Percentiles rank a stretch among this genome's conserved stretches.
phyloP scores from a whole-genome alignment of 768 basidiomycete species.

The Candolleomyces aberdarensis region DNA sequence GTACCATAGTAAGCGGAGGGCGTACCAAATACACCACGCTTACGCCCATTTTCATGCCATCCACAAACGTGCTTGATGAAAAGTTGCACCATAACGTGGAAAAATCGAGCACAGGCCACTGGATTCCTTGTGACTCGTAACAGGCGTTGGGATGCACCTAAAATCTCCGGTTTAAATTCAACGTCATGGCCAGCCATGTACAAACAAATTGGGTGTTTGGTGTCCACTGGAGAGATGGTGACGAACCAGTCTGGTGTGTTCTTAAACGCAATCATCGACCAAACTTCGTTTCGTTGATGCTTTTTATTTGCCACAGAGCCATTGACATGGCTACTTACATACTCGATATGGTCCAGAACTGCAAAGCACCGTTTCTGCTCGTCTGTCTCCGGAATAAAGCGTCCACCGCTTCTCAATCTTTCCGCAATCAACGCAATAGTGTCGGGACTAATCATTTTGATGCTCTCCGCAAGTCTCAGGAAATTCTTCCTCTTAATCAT shows the following conservation, averaged over 20 bases:
- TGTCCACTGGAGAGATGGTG: not conserved
- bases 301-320: not conserved
- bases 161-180: not conserved
- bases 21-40: not conserved
- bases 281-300: slow-evolving; percentile 1
- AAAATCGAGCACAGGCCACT: not conserved
- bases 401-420: not conserved
- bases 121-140: too few species aligned
- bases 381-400: not conserved
- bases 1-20: slow-evolving; percentile 24
- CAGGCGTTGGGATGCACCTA: too few species aligned
- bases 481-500: slow-evolving; percentile 16
- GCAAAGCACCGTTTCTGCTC: not conserved
- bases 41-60: not conserved
- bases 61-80: slow-evolving; percentile 12
- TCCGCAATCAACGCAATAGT: too few species aligned
- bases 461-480: slow-evolving; percentile 12
- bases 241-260: slow-evolving; percentile 2
- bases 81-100: not conserved
- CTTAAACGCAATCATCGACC: slow-evolving; percentile 2
- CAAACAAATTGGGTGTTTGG: not conserved
- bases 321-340: not conserved
- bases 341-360: slow-evolving; percentile 1
- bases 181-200: not conserved
- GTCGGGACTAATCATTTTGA: too few species aligned